phyloP scores from a whole-genome alignment of 306 rosid species.

The Quercus gilva region DNA sequence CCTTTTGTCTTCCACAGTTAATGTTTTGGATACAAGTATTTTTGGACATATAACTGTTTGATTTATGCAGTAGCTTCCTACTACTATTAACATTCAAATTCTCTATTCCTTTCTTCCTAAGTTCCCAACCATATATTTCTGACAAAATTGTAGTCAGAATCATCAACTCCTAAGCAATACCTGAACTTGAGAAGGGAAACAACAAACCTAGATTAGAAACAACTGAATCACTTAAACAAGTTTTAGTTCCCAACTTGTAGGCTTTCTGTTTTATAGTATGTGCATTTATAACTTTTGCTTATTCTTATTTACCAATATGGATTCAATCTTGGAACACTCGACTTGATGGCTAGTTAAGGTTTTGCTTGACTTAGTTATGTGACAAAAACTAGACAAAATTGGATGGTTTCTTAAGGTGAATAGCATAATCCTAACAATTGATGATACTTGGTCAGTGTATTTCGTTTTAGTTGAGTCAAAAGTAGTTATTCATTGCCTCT shows the following conservation, averaged over 20 bases:
- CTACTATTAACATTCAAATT: conserved; percentile 7
- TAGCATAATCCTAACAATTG: neutral
- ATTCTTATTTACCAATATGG: too few relatives aligned
- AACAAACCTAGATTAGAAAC: neutral
- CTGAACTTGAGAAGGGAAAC: neutral
- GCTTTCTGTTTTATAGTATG: too few relatives aligned
- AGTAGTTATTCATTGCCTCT: neutral
- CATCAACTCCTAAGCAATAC: neutral
- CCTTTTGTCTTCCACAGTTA: neutral
- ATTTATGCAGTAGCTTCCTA: conserved; percentile 2
- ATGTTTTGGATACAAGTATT: conserved; percentile 1
- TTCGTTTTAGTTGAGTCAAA: neutral
- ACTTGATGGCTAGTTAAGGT: too few relatives aligned
- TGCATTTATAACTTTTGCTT: too few relatives aligned
- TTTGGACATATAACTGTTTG: conserved; percentile 18
- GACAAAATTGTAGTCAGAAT: neutral
- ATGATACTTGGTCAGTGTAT: neutral
- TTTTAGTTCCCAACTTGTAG: too few relatives aligned
- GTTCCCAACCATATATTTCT: neutral
- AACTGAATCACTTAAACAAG: too few relatives aligned
- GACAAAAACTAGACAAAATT: neutral
- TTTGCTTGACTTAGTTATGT: neutral
- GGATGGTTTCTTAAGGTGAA: neutral
- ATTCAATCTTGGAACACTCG: too few relatives aligned
- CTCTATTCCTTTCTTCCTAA: neutral